Evolutionary conservation across 2,329 filamentous ascomycete genomes (phyloP), one percentile per base, ranked within the genome.

Genomic region (Xylaria sp.): DNA sequence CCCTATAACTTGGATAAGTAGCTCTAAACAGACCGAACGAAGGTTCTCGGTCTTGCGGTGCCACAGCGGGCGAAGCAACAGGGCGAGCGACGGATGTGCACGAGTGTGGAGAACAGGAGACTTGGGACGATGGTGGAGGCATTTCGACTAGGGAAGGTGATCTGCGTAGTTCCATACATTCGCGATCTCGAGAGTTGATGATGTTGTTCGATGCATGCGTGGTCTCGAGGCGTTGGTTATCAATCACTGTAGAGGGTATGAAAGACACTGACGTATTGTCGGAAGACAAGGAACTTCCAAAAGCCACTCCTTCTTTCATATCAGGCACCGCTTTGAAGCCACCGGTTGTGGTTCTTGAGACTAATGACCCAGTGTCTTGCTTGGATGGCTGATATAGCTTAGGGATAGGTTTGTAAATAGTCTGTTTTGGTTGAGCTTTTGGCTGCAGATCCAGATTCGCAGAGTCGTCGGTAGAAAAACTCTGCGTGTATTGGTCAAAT

Each of bases 1-100:
- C 71, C 10, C 55, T 63, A 37, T 74, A 74, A 23, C 46, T 59
- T 5, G 67, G 68, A 55, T 74, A 74, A 7, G 67, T 66, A 19
- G 60, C 47, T 37, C 59, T 67, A 54, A 70, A 74, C 13, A 60
- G 65, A 13, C 63, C 59, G 37, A 71, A 74, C 5, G 71, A 70
- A 30, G 64, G 39, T 48, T 54, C 59, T 52, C 53, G 60, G 48
- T 44, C 54, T 19, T 55, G 47, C 49, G 58, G 3, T 50, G 57
- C 16, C 57, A 16, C 44, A 11, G 23, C 44, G 18, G 54, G 56
- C 16, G 56, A 57, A 9, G 48, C 6, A 10, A 9, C 11, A 39
- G 19, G n/a, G 4, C 49, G 52, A 44, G 56, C 37, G 42, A 49
- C 7, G 10, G 50, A 19, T 19, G 35, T 18, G 18, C 19, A n/a